A percentile compares a stretch with the other conserved stretches of the same genome.
phyloP scores from a whole-genome alignment of 345 rosid genomes.

The Kernera saxatilis region DNA sequence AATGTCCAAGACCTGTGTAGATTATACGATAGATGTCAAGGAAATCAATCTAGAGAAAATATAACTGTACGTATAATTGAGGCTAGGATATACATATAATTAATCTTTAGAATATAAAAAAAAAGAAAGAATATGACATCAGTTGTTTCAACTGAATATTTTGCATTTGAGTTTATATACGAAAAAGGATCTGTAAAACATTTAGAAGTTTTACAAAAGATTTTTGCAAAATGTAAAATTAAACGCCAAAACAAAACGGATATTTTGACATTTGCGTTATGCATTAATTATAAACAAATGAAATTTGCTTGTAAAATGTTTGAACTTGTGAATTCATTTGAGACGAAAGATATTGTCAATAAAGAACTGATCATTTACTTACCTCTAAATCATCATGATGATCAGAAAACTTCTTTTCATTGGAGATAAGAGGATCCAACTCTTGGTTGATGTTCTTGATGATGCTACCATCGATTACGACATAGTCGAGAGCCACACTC shows the following conservation, averaged over 20 bases:
- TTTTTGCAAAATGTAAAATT: background rate
- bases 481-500: slow-evolving; percentile 21
- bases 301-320: background rate
- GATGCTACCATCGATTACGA: slow-evolving; percentile 28
- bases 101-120: background rate
- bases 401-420: slow-evolving; percentile 27
- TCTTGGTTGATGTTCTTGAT: slow-evolving; percentile 37
- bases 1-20: background rate
- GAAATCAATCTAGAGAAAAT: background rate
- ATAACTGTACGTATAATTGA: background rate
- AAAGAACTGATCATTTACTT: background rate
- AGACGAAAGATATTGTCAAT: background rate
- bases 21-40: background rate
- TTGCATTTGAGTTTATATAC: background rate
- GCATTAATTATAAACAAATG: background rate
- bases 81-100: too few relatives aligned
- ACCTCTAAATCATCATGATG: slow-evolving; percentile 23
- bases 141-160: background rate
- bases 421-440: slow-evolving; percentile 57
- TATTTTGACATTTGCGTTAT: background rate
- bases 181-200: background rate
- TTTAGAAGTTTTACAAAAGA: background rate
- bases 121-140: background rate
- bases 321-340: background rate
- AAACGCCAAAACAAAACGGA: background rate